These are phyloP conservation scores for Plasmodium vivax DNA, from an alignment of 169 alveolate species.

Conservation along the genomic window DNA sequence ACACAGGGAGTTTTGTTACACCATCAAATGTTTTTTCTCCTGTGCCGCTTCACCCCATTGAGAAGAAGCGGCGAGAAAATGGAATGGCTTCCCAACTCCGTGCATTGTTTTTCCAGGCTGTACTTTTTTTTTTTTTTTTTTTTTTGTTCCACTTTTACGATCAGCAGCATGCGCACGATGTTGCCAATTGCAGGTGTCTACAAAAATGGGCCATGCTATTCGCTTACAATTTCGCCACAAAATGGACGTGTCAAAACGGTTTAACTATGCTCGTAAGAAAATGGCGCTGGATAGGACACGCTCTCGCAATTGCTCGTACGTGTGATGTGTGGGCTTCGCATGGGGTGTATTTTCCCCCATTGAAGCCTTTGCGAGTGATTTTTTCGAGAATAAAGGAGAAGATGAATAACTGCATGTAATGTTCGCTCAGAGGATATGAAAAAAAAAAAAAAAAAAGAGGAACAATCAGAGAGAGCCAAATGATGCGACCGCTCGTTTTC, in stretches of 20 bases:
- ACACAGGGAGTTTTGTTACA: not conserved
- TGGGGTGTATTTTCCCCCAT: not conserved
- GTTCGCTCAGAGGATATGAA: not conserved
- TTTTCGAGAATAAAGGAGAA: not conserved
- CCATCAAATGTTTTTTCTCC: not conserved
- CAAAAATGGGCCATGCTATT: not conserved
- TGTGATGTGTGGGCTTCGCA: not conserved
- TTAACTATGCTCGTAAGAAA: not conserved
- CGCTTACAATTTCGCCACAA: not conserved
- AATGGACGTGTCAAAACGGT: not conserved
- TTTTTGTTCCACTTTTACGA: not conserved
- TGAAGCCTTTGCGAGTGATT: not conserved
- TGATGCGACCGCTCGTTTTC: not conserved
- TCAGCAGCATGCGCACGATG: not conserved
- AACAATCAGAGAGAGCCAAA: not conserved
- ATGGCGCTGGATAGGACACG: not conserved
- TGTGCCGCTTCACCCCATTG: not conserved
- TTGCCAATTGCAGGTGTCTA: not conserved
- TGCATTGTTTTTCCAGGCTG: not conserved
- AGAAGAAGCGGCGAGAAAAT: conserved; percentile 1
- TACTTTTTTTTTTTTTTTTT: not conserved
- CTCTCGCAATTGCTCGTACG: not conserved
- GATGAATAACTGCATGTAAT: not conserved
- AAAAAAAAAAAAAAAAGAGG: not conserved
- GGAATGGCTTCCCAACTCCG: not conserved